phyloP scores from a whole-genome alignment of 2,329 filamentous ascomycete species.

The Ceratocystis papillata region DNA sequence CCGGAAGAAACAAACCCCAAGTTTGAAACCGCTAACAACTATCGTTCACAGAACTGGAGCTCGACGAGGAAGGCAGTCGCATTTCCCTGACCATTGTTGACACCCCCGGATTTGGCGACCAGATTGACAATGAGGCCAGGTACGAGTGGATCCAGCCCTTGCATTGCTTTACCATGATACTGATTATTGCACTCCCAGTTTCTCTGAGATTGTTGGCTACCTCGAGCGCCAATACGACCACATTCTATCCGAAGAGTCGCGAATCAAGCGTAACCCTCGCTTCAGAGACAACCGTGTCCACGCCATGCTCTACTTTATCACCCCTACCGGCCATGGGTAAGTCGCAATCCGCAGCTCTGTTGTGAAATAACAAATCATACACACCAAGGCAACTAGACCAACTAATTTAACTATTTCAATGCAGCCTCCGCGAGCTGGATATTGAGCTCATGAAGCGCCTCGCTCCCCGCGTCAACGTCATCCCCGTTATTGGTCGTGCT shows the following conservation, averaged over 20 bases:
- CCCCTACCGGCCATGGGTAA: constrained; percentile 88
- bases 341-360: constrained; percentile 27
- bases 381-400: neutral
- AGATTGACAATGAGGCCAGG: constrained; percentile 98
- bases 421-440: constrained; percentile 89
- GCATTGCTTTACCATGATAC: neutral
- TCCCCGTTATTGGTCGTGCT: constrained; percentile 96
- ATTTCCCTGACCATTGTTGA: constrained; percentile 98
- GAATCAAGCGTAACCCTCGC: constrained; percentile 99
- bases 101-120: constrained; percentile 94
- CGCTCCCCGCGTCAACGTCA: constrained; percentile 95
- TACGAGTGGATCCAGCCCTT: constrained; percentile 35
- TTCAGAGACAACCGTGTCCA: constrained; percentile 99
- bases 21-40: constrained; percentile 8
- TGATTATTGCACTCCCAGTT: constrained; percentile 44
- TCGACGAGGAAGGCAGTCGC: constrained; percentile 96
- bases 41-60: constrained; percentile 60
- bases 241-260: constrained; percentile 96
- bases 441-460: constrained; percentile 99
- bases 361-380: neutral
- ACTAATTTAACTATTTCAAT: constrained; percentile 25
- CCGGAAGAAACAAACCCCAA: neutral
- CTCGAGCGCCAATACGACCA: constrained; percentile 99
- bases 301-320: constrained; percentile 98
- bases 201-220: constrained; percentile 94